These are phyloP conservation scores for Entomortierella chlamydospora DNA, from an alignment of 192 early-diverging fungal species.

Conservation along the genomic window DNA sequence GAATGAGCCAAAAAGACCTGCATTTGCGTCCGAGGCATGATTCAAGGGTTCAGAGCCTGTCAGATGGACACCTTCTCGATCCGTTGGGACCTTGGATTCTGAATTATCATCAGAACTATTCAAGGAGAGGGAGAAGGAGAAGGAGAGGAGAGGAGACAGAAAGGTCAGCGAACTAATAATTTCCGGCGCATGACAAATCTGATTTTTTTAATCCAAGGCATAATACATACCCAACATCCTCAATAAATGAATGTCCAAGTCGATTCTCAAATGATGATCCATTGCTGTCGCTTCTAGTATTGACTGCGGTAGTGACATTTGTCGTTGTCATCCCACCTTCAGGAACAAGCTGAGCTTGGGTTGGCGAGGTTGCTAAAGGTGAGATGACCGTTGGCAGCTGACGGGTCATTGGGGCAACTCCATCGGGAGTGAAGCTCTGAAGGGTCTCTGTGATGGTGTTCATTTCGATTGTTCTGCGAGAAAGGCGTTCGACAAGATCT, in stretches of 20 bases:
- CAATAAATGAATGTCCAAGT: conserved; percentile 10
- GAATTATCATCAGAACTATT: conserved; percentile 57
- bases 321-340: conserved; percentile 12
- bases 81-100: conserved; percentile 54
- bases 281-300: neutral
- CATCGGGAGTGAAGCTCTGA: conserved; percentile 51
- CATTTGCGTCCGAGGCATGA: conserved; percentile 40
- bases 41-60: conserved; percentile 8
- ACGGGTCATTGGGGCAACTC: conserved; percentile 36
- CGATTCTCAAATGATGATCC: conserved; percentile 6
- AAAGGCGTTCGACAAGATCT: conserved; percentile 65
- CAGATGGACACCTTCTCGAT: conserved; percentile 16
- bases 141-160: too few species aligned
- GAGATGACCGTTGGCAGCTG: conserved; percentile 32
- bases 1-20: conserved; percentile 65
- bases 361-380: conserved; percentile 30
- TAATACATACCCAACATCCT: conserved; percentile 25
- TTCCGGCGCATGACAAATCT: too few species aligned
- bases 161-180: neutral
- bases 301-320: neutral
- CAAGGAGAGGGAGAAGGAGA: neutral
- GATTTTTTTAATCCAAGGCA: neutral
- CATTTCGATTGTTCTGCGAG: conserved; percentile 53
- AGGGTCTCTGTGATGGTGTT: conserved; percentile 49
- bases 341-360: conserved; percentile 37